A percentile compares a stretch with the other conserved stretches of the same genome.
phyloP scores from a whole-genome alignment of 2,329 filamentous ascomycete genomes.

The Scedosporium minutisporum region DNA sequence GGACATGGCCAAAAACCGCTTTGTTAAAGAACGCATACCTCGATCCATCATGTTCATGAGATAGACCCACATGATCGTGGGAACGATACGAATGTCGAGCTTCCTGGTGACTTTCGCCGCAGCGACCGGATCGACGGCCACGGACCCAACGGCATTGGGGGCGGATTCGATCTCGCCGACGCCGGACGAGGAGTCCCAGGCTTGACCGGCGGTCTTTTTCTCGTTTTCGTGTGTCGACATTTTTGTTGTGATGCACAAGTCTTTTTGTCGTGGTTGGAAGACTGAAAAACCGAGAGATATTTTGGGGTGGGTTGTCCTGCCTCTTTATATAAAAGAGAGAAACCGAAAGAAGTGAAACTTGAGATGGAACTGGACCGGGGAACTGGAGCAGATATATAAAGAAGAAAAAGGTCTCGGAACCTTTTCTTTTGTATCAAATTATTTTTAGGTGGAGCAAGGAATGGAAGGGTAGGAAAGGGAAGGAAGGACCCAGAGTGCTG shows the following conservation, averaged over 20 bases:
- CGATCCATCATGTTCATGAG: slow-evolving; percentile 26
- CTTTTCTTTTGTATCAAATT: too few relatives aligned
- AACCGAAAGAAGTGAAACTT: not conserved
- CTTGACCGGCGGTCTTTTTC: not conserved
- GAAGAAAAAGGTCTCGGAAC: too few relatives aligned
- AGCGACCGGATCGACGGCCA: not conserved
- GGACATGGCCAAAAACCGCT: too few relatives aligned
- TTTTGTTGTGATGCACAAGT: not conserved
- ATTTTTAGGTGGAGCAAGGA: too few relatives aligned
- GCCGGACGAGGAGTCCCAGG: slow-evolving; percentile 1
- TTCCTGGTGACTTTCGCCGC: slow-evolving; percentile 13
- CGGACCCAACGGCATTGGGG: not conserved
- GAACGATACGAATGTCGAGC: slow-evolving; percentile 22
- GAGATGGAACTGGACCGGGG: not conserved
- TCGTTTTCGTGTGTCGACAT: slow-evolving; percentile 3
- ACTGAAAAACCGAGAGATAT: not conserved
- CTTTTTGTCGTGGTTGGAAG: not conserved
- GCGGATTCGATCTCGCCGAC: not conserved
- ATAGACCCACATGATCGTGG: slow-evolving; percentile 22
- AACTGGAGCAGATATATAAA: too few relatives aligned
- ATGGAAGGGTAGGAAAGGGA: too few relatives aligned
- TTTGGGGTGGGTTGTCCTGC: not conserved
- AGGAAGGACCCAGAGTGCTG: not conserved
- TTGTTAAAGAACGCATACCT: slow-evolving; percentile 14
- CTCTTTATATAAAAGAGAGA: too few relatives aligned